phyloP scores from a whole-genome alignment of 345 rosid genomes.

The Gossypium arboreum region DNA sequence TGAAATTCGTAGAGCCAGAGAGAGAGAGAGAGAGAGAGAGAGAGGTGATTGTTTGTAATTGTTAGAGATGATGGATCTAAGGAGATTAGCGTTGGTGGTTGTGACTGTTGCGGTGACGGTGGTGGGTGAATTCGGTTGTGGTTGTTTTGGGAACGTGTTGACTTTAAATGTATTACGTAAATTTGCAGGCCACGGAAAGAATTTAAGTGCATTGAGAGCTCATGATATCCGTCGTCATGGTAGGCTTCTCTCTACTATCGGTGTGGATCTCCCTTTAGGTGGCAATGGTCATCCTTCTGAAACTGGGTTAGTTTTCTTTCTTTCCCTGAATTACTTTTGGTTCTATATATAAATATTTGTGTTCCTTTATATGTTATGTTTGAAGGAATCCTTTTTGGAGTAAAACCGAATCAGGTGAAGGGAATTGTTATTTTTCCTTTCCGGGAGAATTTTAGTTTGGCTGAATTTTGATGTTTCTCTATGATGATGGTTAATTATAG shows the following conservation, averaged over 20 bases:
- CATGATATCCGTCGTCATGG: conserved; percentile 75
- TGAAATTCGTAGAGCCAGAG: neutral
- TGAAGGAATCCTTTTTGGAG: neutral
- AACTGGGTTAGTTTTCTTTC: conserved; percentile 53
- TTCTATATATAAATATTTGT: no score
- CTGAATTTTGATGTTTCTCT: neutral
- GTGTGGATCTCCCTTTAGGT: conserved; percentile 50
- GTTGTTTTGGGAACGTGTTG: conserved; percentile 37
- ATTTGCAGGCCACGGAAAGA: conserved; percentile 44
- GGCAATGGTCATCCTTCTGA: conserved; percentile 70
- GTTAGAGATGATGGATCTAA: conserved; percentile 32
- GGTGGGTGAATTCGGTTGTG: conserved; percentile 23
- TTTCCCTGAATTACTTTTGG: neutral
- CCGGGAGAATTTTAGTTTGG: neutral
- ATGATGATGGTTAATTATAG: neutral
- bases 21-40: neutral
- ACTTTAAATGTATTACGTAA: conserved; percentile 56
- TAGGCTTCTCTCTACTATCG: conserved; percentile 56
- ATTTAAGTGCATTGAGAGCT: conserved; percentile 42
- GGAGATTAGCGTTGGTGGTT: conserved; percentile 25
- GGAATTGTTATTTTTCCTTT: neutral
- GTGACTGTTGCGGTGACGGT: conserved; percentile 23
- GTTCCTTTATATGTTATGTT: neutral
- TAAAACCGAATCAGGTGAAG: neutral
- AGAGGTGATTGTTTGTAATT: neutral